phyloP scores from a whole-genome alignment of 2,329 filamentous ascomycete species.

The Aspergillus transmontanensis region DNA sequence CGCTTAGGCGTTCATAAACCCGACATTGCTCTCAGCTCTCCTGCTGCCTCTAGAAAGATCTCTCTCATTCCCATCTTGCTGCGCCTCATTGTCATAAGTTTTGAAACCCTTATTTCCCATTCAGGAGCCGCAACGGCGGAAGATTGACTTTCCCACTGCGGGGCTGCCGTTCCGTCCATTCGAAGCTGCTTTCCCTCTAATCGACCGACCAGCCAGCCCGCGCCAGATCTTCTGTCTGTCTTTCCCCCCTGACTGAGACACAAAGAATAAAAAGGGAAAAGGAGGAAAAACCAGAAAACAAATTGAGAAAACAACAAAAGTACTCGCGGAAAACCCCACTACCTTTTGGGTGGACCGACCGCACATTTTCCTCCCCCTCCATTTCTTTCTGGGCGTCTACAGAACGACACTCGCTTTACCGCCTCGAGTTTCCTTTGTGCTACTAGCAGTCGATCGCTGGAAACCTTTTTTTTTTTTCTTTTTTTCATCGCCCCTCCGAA shows the following conservation, averaged over 20 bases:
- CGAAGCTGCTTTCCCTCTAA: constrained; percentile 8
- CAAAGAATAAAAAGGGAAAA: neutral
- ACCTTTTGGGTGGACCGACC: neutral
- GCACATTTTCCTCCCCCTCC: constrained; percentile 4
- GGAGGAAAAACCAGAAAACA: neutral
- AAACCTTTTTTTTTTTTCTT: neutral
- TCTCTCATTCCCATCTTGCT: constrained; percentile 4
- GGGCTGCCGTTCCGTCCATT: constrained; percentile 17
- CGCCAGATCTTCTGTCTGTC: constrained; percentile 8
- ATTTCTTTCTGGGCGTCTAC: constrained; percentile 6
- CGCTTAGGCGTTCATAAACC: neutral
- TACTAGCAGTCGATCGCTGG: constrained; percentile 14
- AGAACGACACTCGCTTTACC: constrained; percentile 7
- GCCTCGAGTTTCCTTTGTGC: neutral
- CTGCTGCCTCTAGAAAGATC: neutral
- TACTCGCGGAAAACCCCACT: constrained; percentile 2
- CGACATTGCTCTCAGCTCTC: constrained; percentile 13
- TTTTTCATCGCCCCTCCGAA: constrained; percentile 9
- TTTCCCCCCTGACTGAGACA: neutral
- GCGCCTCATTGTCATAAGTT: neutral
- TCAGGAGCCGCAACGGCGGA: constrained; percentile 10
- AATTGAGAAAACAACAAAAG: neutral
- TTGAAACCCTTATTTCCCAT: neutral
- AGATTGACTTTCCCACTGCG: constrained; percentile 18
- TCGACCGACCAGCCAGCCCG: constrained; percentile 8